These are phyloP conservation scores for Solanum hybrid DNA, from an alignment of 305 asterid species.

Conservation along the genomic window DNA sequence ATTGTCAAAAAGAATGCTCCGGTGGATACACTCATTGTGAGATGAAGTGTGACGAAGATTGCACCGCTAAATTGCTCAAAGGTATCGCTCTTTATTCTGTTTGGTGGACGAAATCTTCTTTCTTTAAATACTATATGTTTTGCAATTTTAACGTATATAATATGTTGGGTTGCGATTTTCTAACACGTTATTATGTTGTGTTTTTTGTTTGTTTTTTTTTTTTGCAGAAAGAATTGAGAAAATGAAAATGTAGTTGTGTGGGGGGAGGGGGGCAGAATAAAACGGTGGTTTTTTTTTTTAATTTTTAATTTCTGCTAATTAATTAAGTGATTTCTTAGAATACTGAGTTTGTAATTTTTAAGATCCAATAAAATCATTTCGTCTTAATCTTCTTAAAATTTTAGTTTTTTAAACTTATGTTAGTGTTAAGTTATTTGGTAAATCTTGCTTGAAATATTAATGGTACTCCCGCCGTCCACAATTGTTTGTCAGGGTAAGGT, in stretches of 20 bases:
- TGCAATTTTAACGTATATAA: neutral
- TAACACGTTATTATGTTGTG: neutral
- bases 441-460: too few relatives aligned
- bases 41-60: conserved; percentile 7
- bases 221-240: neutral
- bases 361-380: neutral
- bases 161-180: neutral
- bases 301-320: neutral
- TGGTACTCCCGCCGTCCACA: too few relatives aligned
- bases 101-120: too few relatives aligned
- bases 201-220: neutral
- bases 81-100: neutral
- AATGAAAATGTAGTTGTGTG: neutral
- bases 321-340: neutral
- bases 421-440: too few relatives aligned
- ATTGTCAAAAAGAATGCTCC: neutral
- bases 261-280: neutral
- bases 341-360: neutral
- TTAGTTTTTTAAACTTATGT: too few relatives aligned
- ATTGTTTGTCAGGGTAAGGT: too few relatives aligned
- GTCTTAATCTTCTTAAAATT: neutral
- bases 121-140: neutral
- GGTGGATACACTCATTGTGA: conserved; percentile 9
- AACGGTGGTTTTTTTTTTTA: neutral
- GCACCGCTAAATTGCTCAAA: neutral